Percentiles rank a stretch among this genome's conserved stretches.
Conservation (phyloP, 192 early-diverging fungal genomes). For the Oehlia diaphana region DNA sequence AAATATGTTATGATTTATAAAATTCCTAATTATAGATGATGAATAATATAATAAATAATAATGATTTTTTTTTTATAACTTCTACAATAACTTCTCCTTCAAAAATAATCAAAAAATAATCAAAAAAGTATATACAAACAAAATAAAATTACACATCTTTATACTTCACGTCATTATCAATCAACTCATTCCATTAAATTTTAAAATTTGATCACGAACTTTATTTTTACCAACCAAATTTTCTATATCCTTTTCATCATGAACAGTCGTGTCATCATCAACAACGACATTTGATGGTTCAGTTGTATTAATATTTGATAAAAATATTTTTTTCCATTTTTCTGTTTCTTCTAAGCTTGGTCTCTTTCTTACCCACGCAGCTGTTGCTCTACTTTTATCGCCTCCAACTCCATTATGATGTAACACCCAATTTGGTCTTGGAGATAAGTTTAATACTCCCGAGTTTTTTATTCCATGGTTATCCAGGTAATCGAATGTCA, state of each 20-base stretch:
- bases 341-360: slow-evolving; percentile 23
- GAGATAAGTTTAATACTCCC: slow-evolving; percentile 13
- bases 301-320: not conserved
- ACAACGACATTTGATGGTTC: not conserved
- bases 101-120: not conserved
- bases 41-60: no score
- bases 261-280: not conserved
- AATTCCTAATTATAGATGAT: no score
- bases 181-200: not conserved
- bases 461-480: slow-evolving; percentile 1
- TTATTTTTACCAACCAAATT: not conserved
- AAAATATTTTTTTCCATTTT: slow-evolving; percentile 19
- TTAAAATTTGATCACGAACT: not conserved
- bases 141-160: no score
- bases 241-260: not conserved
- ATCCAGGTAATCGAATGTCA: slow-evolving; percentile 25
- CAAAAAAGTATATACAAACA: not conserved
- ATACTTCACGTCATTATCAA: not conserved
- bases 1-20: no score
- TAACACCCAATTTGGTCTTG: slow-evolving; percentile 9
- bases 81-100: not conserved
- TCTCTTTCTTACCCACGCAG: not conserved
- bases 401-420: slow-evolving; percentile 15
- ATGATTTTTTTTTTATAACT: not conserved
- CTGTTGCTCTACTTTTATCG: not conserved